Evolutionary conservation across 495 filamentous ascomycete species (phyloP), one percentile per base, ranked within the genome.

Genomic region (Tirmania nivea): DNA sequence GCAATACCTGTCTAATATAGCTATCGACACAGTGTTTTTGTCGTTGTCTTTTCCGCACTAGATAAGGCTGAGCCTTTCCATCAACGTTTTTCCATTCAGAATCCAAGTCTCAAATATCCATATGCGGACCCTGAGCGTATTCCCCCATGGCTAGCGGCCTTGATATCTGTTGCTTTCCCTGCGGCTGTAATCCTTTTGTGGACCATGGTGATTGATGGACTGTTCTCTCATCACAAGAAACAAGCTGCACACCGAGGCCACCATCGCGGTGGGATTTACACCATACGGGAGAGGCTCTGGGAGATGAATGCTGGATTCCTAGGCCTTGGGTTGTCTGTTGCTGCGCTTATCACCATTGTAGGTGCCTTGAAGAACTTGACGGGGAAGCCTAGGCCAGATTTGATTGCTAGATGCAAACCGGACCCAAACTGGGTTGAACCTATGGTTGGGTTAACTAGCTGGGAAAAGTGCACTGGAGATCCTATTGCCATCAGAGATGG

Each of bases 301-400:
- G 83, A 93, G 65, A 70, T 88, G 62, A 86, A 90, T 57, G 82
- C 77, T 51, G 86, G 85, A 8, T 76, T 84, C 58, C 65, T 90
- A 49, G 86, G 86, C 5, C 67, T 93, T 25, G 68, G 76, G 35
- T 68, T 90, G 12, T 78, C 81, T 11, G 70, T 81, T 21, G 75
- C 74, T 34, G 66, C 76, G 10, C 71, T 81, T 1, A 89, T 85
- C 69, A 73, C 86, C 48, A 79, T 90, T 39, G 89, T 83, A 3
- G 81, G 83, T 48, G 80, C 76, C 11, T 75, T 93, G 67, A 93
- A 93, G 71, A 90, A 86, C 67, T 72, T 84, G 2, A 85, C 82
- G 57, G 86, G 86, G 37, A 92, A 90, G 63, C 86, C 86, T 10
- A 69, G 86, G 55, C 86, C 86, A 0, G 86, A 93, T 70, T 65